phyloP scores from a whole-genome alignment of 2,329 filamentous ascomycete species.

The Penicillium sp. region DNA sequence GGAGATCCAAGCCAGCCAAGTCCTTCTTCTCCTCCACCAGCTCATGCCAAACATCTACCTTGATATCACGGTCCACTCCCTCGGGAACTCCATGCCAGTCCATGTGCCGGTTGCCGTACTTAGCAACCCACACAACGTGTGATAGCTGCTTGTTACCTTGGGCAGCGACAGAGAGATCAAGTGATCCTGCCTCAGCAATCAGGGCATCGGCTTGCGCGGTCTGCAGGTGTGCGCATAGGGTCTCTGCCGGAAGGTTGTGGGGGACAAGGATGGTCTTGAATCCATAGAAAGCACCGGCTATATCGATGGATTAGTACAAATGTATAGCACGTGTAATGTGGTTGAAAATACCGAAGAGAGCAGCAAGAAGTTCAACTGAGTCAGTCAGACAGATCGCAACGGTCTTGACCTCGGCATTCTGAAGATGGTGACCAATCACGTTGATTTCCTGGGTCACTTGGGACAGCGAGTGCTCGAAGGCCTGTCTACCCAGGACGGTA shows the following conservation, averaged over 20 bases:
- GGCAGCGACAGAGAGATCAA: constrained; percentile 74
- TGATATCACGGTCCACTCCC: constrained; percentile 70
- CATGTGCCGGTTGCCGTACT: constrained; percentile 85
- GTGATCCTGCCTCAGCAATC: constrained; percentile 80
- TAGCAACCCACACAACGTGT: constrained; percentile 88
- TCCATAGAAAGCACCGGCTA: constrained; percentile 84
- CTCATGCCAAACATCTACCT: constrained; percentile 91
- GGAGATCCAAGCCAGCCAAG: constrained; percentile 63
- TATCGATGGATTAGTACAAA: constrained; percentile 11
- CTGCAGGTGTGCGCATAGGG: constrained; percentile 70
- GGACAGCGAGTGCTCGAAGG: constrained; percentile 70
- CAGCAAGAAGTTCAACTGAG: constrained; percentile 80
- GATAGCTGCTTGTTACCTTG: constrained; percentile 69
- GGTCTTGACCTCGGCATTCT: constrained; percentile 66
- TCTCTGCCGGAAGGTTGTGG: constrained; percentile 70
- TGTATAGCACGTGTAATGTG: not conserved
- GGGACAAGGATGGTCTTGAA: constrained; percentile 83
- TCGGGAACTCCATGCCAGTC: constrained; percentile 90
- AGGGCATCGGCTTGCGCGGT: constrained; percentile 76
- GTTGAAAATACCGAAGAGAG: constrained; percentile 64
- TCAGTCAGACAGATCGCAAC: constrained; percentile 92
- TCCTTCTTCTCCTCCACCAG: constrained; percentile 70
- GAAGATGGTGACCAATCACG: constrained; percentile 75
- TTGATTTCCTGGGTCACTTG: constrained; percentile 84
- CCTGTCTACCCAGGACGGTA: constrained; percentile 74